Base-by-base conservation (phyloP, 2,329 filamentous ascomycete genomes). In the Hymenoscyphus repandus region DNA sequence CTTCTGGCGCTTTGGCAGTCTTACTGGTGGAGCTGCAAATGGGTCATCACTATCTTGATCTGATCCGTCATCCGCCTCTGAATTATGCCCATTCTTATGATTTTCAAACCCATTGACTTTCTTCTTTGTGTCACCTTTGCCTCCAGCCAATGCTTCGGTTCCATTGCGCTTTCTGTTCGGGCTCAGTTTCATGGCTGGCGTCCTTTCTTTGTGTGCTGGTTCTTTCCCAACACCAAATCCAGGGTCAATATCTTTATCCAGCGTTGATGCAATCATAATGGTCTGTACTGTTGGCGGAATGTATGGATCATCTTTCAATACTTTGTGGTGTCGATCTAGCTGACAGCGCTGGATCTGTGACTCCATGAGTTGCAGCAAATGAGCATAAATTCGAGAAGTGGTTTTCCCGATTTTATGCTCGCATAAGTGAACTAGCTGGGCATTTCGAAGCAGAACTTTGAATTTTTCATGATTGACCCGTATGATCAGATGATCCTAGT, bases 401-500 rank as follows among this genome's bases (percentile, higher is more conserved):
- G 79, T 82, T 37, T 83, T 75, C 40, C 90, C 88, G 17, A 93
- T 77, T 31, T 79, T 75, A 47, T 86, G 80, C 46, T 83, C 77
- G 1, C 83, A 89, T 50, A 90, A 79, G n/a, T 82, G 76, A 47
- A 85, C 81, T 2, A 97, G 81, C 17, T 83, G 81, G 57, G 85
- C 79, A 61, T 90, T 96, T 50, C 92, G 88, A 56, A 96, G 75
- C 45, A 88, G 83, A 9, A 96, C 88, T 6, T 85, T 74, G 52
- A 90, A 88, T 67, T 92, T 95, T 50, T 91, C 86, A 62, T 89
- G 85, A 65, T 96, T 96, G 49, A 96, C 75, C 27, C 85, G 82
- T 44, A 97, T 74, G 33, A 91, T 77, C 57, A 90, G 74, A 51
- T 86, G 79, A 45, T 82, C 78, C 84, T 95, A 64, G 1, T 50